Evolutionary conservation across 768 basidiomycete species (phyloP).

Genomic region (Tubosaeta brunneosetosa): DNA sequence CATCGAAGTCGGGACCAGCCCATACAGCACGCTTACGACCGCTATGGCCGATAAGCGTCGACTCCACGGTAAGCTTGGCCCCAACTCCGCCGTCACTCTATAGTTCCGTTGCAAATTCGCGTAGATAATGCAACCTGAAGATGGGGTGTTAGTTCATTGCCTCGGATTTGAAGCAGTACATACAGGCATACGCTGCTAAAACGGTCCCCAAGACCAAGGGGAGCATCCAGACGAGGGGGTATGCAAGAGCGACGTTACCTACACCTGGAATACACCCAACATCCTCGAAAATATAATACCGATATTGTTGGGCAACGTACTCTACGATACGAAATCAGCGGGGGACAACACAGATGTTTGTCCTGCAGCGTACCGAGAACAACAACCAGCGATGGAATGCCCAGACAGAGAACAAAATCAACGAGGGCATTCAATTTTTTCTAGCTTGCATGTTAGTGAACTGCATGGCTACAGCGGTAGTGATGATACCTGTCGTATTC

Average conservation of each 20-base stretch:
- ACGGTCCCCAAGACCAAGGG: slow-evolving; percentile 44
- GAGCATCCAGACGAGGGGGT: slow-evolving; percentile 41
- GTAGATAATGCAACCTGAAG: slow-evolving; percentile 8
- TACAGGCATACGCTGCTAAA: slow-evolving; percentile 38
- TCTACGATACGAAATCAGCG: slow-evolving; percentile 24
- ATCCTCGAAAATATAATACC: slow-evolving; percentile 47
- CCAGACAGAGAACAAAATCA: slow-evolving; percentile 29
- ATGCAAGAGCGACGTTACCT: slow-evolving; percentile 31
- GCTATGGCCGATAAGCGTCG: slow-evolving; percentile 12
- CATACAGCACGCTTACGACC: slow-evolving; percentile 5
- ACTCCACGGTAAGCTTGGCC: slow-evolving; percentile 1
- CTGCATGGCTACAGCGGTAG: not conserved
- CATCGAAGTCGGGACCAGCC: slow-evolving; percentile 10
- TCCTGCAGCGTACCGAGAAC: slow-evolving; percentile 21
- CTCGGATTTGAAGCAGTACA: not conserved
- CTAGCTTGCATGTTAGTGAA: slow-evolving; percentile 9
- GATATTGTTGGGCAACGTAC: slow-evolving; percentile 47
- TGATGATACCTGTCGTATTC: slow-evolving; percentile 6
- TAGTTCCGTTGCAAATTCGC: slow-evolving; percentile 1
- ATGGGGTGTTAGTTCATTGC: not conserved
- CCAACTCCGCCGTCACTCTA: not conserved
- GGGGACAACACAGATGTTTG: not conserved
- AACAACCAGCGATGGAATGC: slow-evolving; percentile 31
- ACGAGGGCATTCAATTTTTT: slow-evolving; percentile 20
- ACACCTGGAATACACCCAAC: slow-evolving; percentile 40